Evolutionary conservation across 345 rosid species (phyloP), one percentile per base, ranked within the genome.

Genomic region (Combretum micranthum): DNA sequence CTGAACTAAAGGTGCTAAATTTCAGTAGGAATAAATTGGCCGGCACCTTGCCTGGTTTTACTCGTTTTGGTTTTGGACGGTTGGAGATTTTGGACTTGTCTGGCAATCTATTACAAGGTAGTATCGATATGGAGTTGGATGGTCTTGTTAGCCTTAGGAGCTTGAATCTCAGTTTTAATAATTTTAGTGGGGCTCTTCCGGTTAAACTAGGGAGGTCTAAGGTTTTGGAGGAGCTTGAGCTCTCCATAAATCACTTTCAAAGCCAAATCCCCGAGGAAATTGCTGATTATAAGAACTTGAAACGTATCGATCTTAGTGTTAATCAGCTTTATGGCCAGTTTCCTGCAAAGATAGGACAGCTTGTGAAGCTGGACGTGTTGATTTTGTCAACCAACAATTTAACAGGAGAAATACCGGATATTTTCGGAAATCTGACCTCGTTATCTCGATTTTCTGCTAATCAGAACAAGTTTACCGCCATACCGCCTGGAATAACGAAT

Each of bases 41-140:
- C 53, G 75, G 64, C 75, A 23, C 69, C 63, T 69, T 76, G 69
- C 90, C 86, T 61, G 19, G 47, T 66, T 83, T 87, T 59, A 25
- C 26, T 23, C 67, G 68, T 17, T 87, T 85, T 64, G 70, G 71
- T 16, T 87, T 87, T 64, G 46, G 22, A 52, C 82, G 73, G 55
- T 74, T 87, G 50, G 79, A 80, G 54, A 50, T 13, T 53, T 68
- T 91, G 59, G 94, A 91, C 71, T 63, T 87, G 55, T 76, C 98
- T 64, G 15, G 52, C 66, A 87, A 91, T 76, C 0, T 0, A 3
- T 37, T 83, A 62, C 22, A 2, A 52, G 88, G 88, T 47, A 43
- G 15, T 26, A 59, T 82, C 45, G 50, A 47, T 57, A 64, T 47
- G 3, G 74, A 82, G 58, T 75, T 90, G 20, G 76, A 80, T 67